A percentile compares a stretch with the other conserved stretches of the same genome.
These are phyloP conservation scores for Lachnellula occidentalis DNA, from an alignment of 2,329 filamentous ascomycete genomes.

Conservation along the genomic window DNA sequence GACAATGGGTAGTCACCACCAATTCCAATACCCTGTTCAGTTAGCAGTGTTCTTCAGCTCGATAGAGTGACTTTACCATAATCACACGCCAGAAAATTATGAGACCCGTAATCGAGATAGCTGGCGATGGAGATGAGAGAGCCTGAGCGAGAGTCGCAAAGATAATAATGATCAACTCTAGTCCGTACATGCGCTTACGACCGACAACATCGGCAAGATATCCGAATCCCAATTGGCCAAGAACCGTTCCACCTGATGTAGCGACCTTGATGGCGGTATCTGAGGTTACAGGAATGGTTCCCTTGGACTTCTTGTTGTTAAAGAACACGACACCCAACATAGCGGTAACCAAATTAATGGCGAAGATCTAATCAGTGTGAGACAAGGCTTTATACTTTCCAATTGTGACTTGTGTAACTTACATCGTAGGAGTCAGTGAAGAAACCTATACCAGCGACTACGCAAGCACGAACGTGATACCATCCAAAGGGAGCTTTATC, in stretches of 20 bases:
- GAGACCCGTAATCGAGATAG: slow-evolving; percentile 58
- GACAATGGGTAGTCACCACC: slow-evolving; percentile 79
- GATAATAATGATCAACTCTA: slow-evolving; percentile 76
- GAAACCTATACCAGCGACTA: slow-evolving; percentile 81
- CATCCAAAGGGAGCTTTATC: slow-evolving; percentile 79
- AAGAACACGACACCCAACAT: slow-evolving; percentile 29
- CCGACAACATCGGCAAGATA: slow-evolving; percentile 72
- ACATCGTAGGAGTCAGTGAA: slow-evolving; percentile 85
- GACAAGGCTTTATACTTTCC: slow-evolving; percentile 31
- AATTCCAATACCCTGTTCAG: slow-evolving; percentile 49
- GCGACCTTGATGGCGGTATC: slow-evolving; percentile 83
- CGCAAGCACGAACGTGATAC: slow-evolving; percentile 73
- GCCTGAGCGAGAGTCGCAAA: slow-evolving; percentile 70
- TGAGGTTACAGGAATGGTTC: slow-evolving; percentile 57
- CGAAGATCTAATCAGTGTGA: slow-evolving; percentile 26
- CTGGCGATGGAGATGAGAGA: slow-evolving; percentile 56
- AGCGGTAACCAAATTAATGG: slow-evolving; percentile 27
- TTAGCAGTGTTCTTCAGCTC: slow-evolving; percentile 21
- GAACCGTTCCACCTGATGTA: slow-evolving; percentile 75
- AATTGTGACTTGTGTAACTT: slow-evolving; percentile 45
- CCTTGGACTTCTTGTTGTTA: slow-evolving; percentile 28
- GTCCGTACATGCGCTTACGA: slow-evolving; percentile 72
- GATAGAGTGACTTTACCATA: slow-evolving; percentile 42
- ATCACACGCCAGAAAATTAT: slow-evolving; percentile 79
- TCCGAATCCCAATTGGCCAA: slow-evolving; percentile 78